Percentiles rank a stretch among this genome's conserved stretches.
phyloP scores from a whole-genome alignment of 1,284 basidiomycete genomes.

The Agaricales sp. region DNA sequence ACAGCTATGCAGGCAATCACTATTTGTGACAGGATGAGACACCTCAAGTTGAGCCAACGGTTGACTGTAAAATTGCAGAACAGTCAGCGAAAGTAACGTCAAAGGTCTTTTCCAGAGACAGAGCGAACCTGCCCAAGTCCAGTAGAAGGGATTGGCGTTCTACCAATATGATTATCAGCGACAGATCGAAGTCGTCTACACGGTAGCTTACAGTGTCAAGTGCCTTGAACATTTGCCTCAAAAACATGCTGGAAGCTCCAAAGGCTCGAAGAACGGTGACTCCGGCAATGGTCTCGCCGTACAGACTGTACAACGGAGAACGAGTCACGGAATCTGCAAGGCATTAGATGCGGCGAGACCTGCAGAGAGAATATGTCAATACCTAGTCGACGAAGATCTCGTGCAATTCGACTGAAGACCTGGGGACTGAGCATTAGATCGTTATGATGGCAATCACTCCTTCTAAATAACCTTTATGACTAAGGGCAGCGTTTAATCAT shows the following conservation, averaged over 20 bases:
- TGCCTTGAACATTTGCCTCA: conserved; percentile 78
- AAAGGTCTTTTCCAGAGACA: conserved; percentile 8
- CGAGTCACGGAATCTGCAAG: conserved; percentile 73
- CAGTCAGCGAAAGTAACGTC: conserved; percentile 4
- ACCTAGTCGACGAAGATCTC: conserved; percentile 84
- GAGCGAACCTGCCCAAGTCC: conserved; percentile 74
- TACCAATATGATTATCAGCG: background rate
- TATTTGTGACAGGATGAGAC: conserved; percentile 69
- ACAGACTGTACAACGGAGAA: conserved; percentile 87
- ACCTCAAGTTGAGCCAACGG: conserved; percentile 73
- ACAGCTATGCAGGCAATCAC: conserved; percentile 67
- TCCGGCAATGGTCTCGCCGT: conserved; percentile 86
- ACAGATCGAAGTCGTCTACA: conserved; percentile 4
- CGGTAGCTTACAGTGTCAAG: conserved; percentile 59
- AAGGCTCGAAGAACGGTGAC: conserved; percentile 83
- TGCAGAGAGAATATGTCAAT: conserved; percentile 5
- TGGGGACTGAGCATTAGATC: background rate
- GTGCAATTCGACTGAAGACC: conserved; percentile 43
- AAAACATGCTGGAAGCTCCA: conserved; percentile 77
- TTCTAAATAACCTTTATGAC: background rate
- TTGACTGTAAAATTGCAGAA: no score
- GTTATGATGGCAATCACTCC: background rate
- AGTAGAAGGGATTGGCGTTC: conserved; percentile 76
- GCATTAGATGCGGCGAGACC: background rate
- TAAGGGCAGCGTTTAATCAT: background rate